A percentile compares a stretch with the other conserved stretches of the same genome.
phyloP scores from a whole-genome alignment of 2,329 filamentous ascomycete species.

The Calonectria pseudoturangicola region DNA sequence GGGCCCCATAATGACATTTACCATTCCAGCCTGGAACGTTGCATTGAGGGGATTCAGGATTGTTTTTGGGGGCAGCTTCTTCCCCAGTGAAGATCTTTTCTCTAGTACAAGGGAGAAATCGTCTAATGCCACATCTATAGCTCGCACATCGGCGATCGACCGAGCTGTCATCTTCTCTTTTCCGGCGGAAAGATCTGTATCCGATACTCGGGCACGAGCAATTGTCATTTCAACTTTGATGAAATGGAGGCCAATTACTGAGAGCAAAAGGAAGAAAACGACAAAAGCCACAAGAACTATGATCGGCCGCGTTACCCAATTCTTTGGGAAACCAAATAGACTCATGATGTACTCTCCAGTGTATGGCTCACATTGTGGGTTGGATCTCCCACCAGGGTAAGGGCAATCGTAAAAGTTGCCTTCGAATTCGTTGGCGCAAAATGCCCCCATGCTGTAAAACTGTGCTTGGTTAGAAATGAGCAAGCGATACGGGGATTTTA shows the following conservation, averaged over 20 bases:
- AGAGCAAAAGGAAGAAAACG: conserved; percentile 76
- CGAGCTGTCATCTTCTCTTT: conserved; percentile 80
- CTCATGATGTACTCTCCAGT: conserved; percentile 82
- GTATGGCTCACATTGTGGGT: conserved; percentile 81
- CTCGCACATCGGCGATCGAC: conserved; percentile 71
- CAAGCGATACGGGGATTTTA: conserved; percentile 5
- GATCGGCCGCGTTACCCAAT: conserved; percentile 82
- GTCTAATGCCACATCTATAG: conserved; percentile 79
- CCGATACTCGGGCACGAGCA: conserved; percentile 75
- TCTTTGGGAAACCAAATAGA: conserved; percentile 78
- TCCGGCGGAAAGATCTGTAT: conserved; percentile 79
- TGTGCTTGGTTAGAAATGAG: conserved; percentile 54
- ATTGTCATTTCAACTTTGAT: conserved; percentile 82
- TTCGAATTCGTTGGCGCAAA: conserved; percentile 83
- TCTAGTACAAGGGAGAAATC: conserved; percentile 79
- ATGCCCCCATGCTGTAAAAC: conserved; percentile 83
- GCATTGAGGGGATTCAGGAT: conserved; percentile 82
- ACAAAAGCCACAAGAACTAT: conserved; percentile 77
- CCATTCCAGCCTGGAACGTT: conserved; percentile 78
- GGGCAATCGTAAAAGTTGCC: conserved; percentile 85
- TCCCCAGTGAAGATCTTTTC: conserved; percentile 73
- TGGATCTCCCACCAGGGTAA: conserved; percentile 73
- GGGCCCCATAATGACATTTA: conserved; percentile 89
- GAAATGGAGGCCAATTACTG: conserved; percentile 78
- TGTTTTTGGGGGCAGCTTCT: conserved; percentile 70